Percentiles rank a stretch among this genome's conserved stretches.
Conservation (phyloP, 2,329 filamentous ascomycete species). For the Knufia fluminis region DNA sequence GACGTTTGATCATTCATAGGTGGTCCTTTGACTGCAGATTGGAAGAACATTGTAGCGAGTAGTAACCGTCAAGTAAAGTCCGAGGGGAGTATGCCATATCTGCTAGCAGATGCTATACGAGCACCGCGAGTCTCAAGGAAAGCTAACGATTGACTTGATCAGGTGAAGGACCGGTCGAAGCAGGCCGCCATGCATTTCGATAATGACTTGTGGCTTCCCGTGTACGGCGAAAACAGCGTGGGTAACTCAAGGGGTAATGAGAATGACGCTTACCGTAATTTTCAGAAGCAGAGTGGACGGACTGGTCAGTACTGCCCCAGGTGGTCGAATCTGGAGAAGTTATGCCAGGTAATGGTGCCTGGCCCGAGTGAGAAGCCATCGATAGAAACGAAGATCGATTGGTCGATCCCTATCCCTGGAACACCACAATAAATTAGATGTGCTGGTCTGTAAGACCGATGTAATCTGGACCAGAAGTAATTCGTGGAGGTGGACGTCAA, state of each 20-base stretch:
- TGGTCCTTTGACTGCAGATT: too few species aligned
- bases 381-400: not conserved
- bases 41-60: not conserved
- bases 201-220: not conserved
- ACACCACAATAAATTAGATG: not conserved
- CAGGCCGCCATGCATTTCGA: not conserved
- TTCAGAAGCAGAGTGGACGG: not conserved
- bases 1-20: too few species aligned
- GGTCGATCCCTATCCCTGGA: not conserved
- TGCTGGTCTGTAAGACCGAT: not conserved
- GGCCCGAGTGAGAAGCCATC: constrained; percentile 1
- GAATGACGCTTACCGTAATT: not conserved
- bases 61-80: not conserved
- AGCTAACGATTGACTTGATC: not conserved
- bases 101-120: too few species aligned
- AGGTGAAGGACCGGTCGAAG: not conserved
- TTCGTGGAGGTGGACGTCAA: not conserved
- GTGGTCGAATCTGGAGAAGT: not conserved
- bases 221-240: not conserved
- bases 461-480: not conserved
- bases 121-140: too few species aligned
- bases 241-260: not conserved
- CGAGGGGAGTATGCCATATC: too few species aligned
- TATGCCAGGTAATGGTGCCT: not conserved
- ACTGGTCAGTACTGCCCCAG: constrained; percentile 4